A percentile compares a stretch with the other conserved stretches of the same genome.
These are phyloP conservation scores for Phytophthora colocasiae DNA, from an alignment of 352 stramenopile species.

Conservation along the genomic window DNA sequence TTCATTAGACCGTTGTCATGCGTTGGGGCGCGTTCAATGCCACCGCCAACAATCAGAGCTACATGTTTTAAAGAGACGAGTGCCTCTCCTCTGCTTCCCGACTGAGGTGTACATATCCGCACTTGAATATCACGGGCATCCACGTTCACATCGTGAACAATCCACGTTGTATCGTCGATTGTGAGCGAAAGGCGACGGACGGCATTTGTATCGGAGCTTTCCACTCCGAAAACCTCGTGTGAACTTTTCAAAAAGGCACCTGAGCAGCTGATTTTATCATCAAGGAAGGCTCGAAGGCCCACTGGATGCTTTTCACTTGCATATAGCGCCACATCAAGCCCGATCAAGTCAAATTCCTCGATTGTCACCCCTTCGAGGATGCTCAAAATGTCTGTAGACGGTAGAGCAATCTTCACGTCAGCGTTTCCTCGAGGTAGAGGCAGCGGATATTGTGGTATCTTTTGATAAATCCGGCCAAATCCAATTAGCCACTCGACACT, in stretches of 20 bases:
- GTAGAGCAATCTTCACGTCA: background rate
- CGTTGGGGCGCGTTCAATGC: constrained; percentile 30
- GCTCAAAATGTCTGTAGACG: constrained; percentile 17
- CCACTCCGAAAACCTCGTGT: constrained; percentile 34
- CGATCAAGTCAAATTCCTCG: constrained; percentile 66
- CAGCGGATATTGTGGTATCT: constrained; percentile 37
- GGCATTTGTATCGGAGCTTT: background rate
- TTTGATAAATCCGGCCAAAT: constrained; percentile 60
- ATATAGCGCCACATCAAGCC: constrained; percentile 76
- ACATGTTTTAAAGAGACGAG: constrained; percentile 68
- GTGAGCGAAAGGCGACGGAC: constrained; percentile 37
- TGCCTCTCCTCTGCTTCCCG: constrained; percentile 69
- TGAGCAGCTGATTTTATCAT: constrained; percentile 59
- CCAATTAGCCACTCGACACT: constrained; percentile 79
- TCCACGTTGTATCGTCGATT: constrained; percentile 35
- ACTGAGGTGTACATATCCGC: constrained; percentile 66
- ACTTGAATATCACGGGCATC: constrained; percentile 68
- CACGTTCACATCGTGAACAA: constrained; percentile 56
- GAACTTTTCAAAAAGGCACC: constrained; percentile 46
- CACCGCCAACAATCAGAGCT: constrained; percentile 58
- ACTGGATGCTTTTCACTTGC: constrained; percentile 71
- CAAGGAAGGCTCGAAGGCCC: constrained; percentile 73
- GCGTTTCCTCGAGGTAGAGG: constrained; percentile 20
- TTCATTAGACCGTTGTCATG: constrained; percentile 42
- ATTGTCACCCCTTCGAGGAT: constrained; percentile 58